Evolutionary conservation across 345 rosid genomes (phyloP).

Genomic region (Eucalyptus polybractea): DNA sequence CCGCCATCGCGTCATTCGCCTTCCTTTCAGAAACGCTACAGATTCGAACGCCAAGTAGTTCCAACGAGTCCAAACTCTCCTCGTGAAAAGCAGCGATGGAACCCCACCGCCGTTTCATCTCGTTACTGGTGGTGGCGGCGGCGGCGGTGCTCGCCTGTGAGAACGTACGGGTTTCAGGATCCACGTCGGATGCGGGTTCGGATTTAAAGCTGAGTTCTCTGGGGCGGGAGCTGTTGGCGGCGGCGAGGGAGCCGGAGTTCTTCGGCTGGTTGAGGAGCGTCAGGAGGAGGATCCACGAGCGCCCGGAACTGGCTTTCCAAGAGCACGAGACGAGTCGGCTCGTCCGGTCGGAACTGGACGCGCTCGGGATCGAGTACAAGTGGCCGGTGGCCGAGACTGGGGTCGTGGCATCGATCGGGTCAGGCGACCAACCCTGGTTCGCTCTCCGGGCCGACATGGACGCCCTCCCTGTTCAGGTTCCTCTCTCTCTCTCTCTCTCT

Average conservation of each 20-base stretch:
- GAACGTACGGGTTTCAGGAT: neutral
- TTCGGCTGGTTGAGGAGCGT: conserved; percentile 21
- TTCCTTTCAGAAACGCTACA: neutral
- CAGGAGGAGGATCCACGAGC: conserved; percentile 32
- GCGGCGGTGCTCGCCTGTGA: neutral
- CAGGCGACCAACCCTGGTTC: conserved; percentile 29
- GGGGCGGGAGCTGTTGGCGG: conserved; percentile 9
- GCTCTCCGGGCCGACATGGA: conserved; percentile 56
- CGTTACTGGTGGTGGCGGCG: neutral
- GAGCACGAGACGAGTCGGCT: conserved; percentile 27
- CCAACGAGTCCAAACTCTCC: neutral
- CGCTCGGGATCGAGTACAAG: conserved; percentile 20
- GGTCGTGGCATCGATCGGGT: conserved; percentile 32
- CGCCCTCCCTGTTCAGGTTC: conserved; percentile 43
- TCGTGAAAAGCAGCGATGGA: neutral
- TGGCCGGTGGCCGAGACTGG: conserved; percentile 49
- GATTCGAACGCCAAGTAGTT: neutral
- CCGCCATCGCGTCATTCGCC: neutral
- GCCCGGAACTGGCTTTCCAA: conserved; percentile 41
- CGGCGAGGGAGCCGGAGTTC: conserved; percentile 26
- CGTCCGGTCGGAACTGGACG: conserved; percentile 22
- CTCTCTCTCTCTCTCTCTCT: too few relatives aligned
- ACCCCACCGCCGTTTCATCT: neutral
- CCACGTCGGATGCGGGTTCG: neutral
- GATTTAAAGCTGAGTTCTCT: neutral